phyloP scores from a whole-genome alignment of 345 rosid species.

The Hibiscus tridactylites region DNA sequence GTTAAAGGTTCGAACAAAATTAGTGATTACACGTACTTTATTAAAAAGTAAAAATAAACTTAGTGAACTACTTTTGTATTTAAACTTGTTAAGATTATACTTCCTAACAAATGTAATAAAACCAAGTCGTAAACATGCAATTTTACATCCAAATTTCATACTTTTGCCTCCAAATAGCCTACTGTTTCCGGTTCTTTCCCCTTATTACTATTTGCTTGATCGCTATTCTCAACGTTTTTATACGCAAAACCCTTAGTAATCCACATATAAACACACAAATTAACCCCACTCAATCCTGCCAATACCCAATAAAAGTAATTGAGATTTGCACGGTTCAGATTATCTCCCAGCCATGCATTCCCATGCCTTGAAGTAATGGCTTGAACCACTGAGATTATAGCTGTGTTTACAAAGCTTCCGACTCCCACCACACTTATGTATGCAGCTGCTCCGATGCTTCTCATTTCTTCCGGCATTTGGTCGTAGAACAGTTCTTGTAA shows the following conservation, averaged over 20 bases:
- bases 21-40: no score
- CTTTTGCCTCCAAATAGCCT: neutral
- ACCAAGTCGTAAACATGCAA: neutral
- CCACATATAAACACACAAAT: constrained; percentile 39
- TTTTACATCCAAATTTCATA: constrained; percentile 3
- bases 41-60: no score
- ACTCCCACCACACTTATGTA: constrained; percentile 53
- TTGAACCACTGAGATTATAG: constrained; percentile 47
- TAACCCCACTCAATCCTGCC: constrained; percentile 54
- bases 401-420: constrained; percentile 68
- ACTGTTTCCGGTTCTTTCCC: neutral
- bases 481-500: constrained; percentile 82
- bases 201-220: neutral
- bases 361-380: constrained; percentile 31
- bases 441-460: constrained; percentile 85
- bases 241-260: constrained; percentile 59
- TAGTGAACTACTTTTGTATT: no score
- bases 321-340: constrained; percentile 56
- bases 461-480: constrained; percentile 73
- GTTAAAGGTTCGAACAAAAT: no score
- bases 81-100: no score
- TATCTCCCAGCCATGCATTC: constrained; percentile 57
- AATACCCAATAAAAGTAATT: constrained; percentile 65
- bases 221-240: constrained; percentile 35
- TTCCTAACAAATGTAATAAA: neutral